Evolutionary conservation across 345 rosid genomes (phyloP).

Genomic region (Laguncularia racemosa): DNA sequence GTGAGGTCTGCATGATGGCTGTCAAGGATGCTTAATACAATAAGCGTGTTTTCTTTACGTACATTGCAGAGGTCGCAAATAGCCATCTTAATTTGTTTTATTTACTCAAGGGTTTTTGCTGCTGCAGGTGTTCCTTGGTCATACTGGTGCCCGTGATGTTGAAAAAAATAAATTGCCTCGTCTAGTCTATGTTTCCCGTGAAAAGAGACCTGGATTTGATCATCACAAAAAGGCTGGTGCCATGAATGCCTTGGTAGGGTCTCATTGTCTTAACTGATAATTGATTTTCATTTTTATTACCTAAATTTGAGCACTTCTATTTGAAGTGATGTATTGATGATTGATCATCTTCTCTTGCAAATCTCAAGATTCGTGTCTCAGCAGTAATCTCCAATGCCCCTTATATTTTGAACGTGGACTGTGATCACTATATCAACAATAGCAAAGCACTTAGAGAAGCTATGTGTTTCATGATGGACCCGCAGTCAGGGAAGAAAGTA

Average conservation of each 20-base stretch:
- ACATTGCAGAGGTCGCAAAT: background rate
- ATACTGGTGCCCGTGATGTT: slow-evolving; percentile 62
- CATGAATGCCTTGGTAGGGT: slow-evolving; percentile 81
- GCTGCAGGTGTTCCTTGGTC: slow-evolving; percentile 84
- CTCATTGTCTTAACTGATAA: background rate
- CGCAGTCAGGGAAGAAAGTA: slow-evolving; percentile 76
- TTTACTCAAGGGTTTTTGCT: slow-evolving; percentile 1
- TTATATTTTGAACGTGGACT: slow-evolving; percentile 80
- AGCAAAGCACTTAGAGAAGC: slow-evolving; percentile 95
- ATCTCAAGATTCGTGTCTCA: slow-evolving; percentile 69
- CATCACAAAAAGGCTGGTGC: slow-evolving; percentile 99
- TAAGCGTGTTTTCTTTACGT: no score
- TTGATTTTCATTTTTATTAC: background rate
- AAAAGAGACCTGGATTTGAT: slow-evolving; percentile 97
- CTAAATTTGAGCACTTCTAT: background rate
- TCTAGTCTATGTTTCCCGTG: slow-evolving; percentile 95
- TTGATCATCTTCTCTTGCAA: no score
- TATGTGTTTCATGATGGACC: slow-evolving; percentile 99
- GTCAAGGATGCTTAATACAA: no score
- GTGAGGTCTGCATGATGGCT: no score
- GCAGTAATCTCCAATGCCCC: slow-evolving; percentile 96
- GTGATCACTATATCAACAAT: slow-evolving; percentile 96
- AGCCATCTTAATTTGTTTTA: background rate
- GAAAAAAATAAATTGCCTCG: slow-evolving; percentile 86
- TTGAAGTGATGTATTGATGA: no score